A percentile compares a stretch with the other conserved stretches of the same genome.
These are phyloP conservation scores for Apiospora pterosperma DNA, from an alignment of 2,329 filamentous ascomycete genomes.

Conservation along the genomic window DNA sequence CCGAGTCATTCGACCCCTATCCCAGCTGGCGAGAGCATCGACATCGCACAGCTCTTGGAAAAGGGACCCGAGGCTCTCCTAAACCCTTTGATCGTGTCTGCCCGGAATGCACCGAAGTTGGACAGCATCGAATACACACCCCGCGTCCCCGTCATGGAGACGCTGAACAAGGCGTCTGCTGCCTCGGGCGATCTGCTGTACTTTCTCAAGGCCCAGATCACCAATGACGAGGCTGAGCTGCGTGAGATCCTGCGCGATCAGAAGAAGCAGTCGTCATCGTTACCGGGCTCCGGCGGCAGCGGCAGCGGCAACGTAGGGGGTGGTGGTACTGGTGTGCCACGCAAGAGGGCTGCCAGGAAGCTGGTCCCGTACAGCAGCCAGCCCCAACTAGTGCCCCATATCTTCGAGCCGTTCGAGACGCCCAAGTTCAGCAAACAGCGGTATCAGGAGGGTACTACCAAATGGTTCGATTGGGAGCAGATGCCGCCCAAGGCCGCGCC, in stretches of 20 bases:
- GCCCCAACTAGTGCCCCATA: constrained; percentile 32
- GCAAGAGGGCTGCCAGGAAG: neutral
- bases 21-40: constrained; percentile 78
- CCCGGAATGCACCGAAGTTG: constrained; percentile 49
- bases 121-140: constrained; percentile 65
- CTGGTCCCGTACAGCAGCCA: constrained; percentile 33
- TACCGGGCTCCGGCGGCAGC: neutral
- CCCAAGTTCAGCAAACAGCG: constrained; percentile 23
- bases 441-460: neutral
- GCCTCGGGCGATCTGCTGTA: constrained; percentile 40
- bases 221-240: constrained; percentile 69
- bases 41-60: constrained; percentile 73
- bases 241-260: constrained; percentile 65
- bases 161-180: constrained; percentile 49
- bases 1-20: constrained; percentile 80
- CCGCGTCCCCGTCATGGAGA: constrained; percentile 76
- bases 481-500: neutral
- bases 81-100: constrained; percentile 60
- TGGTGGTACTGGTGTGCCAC: neutral
- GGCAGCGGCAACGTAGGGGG: neutral
- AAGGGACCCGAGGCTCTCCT: constrained; percentile 68
- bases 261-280: neutral
- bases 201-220: constrained; percentile 85
- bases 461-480: neutral
- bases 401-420: constrained; percentile 36